A percentile compares a stretch with the other conserved stretches of the same genome.
Evolutionary conservation across 306 rosid genomes (phyloP).

Genomic region (Senna tora): DNA sequence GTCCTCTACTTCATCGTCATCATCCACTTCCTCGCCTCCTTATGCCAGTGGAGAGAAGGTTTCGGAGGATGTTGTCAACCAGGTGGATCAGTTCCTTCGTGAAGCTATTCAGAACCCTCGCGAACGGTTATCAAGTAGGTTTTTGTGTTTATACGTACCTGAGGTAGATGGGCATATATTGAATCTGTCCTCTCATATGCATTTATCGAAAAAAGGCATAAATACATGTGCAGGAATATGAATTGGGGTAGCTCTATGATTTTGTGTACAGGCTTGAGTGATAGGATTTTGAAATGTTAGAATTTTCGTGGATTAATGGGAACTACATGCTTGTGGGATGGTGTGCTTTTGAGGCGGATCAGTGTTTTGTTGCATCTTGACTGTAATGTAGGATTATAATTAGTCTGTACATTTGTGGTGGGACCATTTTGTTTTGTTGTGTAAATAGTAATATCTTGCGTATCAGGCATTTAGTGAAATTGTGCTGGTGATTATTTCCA

Average conservation of each 20-base stretch:
- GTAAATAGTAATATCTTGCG: not conserved
- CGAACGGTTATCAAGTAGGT: conserved; percentile 86
- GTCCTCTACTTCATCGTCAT: conserved; percentile 14
- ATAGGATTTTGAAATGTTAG: not conserved
- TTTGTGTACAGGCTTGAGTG: not conserved
- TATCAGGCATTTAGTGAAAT: conserved; percentile 3
- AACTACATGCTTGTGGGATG: not conserved
- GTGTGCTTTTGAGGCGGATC: not conserved
- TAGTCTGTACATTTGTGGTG: not conserved
- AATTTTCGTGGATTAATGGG: not conserved
- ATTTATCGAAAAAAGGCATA: not conserved
- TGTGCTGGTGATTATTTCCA: not conserved
- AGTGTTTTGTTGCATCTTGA: conserved; percentile 20
- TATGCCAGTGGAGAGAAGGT: conserved; percentile 41
- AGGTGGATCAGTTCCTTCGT: conserved; percentile 89
- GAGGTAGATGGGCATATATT: not conserved
- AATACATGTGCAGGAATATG: not conserved
- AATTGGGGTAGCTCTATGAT: not conserved
- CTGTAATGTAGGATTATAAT: conserved; percentile 6
- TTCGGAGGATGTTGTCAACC: conserved; percentile 62
- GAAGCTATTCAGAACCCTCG: conserved; percentile 98
- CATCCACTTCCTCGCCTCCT: conserved; percentile 38
- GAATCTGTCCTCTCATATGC: not conserved
- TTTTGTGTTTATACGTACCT: not conserved
- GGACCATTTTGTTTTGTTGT: not conserved